These are phyloP conservation scores for Geranium rotundifolium DNA, from an alignment of 345 rosid species.

Conservation along the genomic window DNA sequence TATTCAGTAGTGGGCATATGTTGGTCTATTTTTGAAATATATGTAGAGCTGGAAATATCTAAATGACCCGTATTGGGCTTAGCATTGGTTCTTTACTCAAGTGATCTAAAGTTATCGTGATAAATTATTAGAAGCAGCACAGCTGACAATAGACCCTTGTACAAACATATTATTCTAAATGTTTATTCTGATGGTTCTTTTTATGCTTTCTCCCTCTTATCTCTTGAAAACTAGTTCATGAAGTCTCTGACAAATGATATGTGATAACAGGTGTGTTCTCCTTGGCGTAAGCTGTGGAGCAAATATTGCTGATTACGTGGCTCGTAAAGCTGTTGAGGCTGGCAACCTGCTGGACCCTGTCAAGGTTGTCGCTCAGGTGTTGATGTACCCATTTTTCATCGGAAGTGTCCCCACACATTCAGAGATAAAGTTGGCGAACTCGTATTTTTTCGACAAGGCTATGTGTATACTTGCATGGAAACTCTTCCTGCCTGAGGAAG, in stretches of 20 bases:
- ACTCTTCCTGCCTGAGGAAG: constrained; percentile 69
- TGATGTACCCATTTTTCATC: constrained; percentile 81
- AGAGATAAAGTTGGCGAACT: constrained; percentile 69
- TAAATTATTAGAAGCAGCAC: no score
- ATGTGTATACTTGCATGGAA: constrained; percentile 77
- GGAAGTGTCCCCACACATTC: constrained; percentile 79
- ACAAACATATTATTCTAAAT: no score
- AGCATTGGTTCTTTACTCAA: no score
- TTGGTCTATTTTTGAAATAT: no score
- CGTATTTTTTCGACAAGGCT: constrained; percentile 83
- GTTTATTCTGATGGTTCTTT: no score
- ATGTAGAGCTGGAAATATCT: no score
- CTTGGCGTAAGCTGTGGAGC: constrained; percentile 94
- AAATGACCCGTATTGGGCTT: no score
- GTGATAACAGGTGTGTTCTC: constrained; percentile 61
- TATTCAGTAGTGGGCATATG: no score
- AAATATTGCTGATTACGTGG: constrained; percentile 68
- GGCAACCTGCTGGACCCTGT: constrained; percentile 68
- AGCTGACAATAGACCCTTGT: no score
- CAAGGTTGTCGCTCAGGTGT: constrained; percentile 89
- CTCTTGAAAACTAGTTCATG: neutral
- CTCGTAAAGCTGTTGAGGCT: constrained; percentile 65
- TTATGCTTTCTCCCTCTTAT: no score
- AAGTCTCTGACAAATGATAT: neutral
- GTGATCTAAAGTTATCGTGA: no score